Percentiles rank a stretch among this genome's conserved stretches.
phyloP scores from a whole-genome alignment of 2,329 filamentous ascomycete species.

The Alternaria dauci region DNA sequence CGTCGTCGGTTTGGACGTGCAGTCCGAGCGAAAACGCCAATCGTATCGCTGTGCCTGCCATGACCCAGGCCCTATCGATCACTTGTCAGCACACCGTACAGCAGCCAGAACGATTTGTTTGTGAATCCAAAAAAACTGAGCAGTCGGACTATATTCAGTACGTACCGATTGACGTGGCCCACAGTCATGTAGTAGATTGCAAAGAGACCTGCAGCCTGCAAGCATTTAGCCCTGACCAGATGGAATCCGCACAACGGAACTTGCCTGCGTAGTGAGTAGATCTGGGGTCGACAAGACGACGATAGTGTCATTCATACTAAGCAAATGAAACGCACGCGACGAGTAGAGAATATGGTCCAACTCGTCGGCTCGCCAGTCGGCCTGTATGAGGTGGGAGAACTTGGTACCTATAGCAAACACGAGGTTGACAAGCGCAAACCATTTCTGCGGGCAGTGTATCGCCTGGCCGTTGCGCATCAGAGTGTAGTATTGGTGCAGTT shows the following conservation, averaged over 20 bases:
- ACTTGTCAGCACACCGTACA: constrained; percentile 15
- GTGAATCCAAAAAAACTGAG: too few relatives aligned
- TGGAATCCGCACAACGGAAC: constrained; percentile 17
- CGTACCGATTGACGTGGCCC: constrained; percentile 41
- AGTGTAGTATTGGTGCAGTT: constrained; percentile 20
- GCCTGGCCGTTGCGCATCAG: constrained; percentile 3
- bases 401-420: constrained; percentile 52
- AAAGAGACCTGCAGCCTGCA: constrained; percentile 37
- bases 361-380: constrained; percentile 26
- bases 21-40: constrained; percentile 45
- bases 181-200: constrained; percentile 48
- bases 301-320: constrained; percentile 25
- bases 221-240: neutral
- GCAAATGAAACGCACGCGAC: constrained; percentile 27
- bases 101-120: neutral
- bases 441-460: constrained; percentile 23
- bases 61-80: constrained; percentile 42
- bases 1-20: constrained; percentile 41
- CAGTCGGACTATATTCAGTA: neutral
- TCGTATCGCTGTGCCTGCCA: constrained; percentile 43
- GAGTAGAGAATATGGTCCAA: constrained; percentile 46
- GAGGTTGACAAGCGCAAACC: constrained; percentile 49
- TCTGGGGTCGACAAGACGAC: constrained; percentile 38
- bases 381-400: constrained; percentile 39
- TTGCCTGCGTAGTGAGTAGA: constrained; percentile 16